Conservation (phyloP, 768 basidiomycete genomes). For the Suillus hirtellus region DNA sequence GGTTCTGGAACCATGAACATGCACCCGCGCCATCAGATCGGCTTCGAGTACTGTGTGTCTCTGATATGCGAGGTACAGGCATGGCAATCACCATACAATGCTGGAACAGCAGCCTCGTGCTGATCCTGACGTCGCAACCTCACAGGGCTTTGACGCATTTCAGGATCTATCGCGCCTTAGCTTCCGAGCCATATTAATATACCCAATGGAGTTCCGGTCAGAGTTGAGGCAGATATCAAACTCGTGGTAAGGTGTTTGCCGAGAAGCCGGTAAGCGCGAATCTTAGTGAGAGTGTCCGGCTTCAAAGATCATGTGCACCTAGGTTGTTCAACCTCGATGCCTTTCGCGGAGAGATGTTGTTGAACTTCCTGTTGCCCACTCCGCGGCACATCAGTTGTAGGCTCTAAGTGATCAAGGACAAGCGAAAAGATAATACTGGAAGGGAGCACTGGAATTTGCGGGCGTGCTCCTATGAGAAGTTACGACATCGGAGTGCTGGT, state of each 20-base stretch:
- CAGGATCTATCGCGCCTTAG: neutral
- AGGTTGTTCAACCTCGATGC: neutral
- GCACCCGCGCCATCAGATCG: neutral
- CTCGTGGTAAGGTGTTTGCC: slow-evolving; percentile 3
- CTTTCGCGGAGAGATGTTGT: neutral
- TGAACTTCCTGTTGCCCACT: neutral
- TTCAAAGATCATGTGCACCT: neutral
- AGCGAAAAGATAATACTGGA: no score
- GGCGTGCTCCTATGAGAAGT: no score
- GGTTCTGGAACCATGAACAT: neutral
- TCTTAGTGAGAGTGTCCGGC: neutral
- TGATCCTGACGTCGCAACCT: neutral
- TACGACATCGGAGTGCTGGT: neutral
- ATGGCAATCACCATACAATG: neutral
- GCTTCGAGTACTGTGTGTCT: neutral
- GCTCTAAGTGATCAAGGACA: neutral
- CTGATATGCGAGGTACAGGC: neutral
- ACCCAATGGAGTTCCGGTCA: neutral
- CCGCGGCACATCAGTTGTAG: neutral
- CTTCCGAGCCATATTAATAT: neutral
- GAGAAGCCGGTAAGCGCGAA: neutral
- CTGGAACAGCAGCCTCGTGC: neutral
- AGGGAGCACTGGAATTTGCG: no score
- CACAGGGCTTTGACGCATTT: neutral
- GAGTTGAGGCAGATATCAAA: neutral